These are phyloP conservation scores for Komagataella pastoris DNA, from an alignment of 805 yeast genomes.

Conservation along the genomic window DNA sequence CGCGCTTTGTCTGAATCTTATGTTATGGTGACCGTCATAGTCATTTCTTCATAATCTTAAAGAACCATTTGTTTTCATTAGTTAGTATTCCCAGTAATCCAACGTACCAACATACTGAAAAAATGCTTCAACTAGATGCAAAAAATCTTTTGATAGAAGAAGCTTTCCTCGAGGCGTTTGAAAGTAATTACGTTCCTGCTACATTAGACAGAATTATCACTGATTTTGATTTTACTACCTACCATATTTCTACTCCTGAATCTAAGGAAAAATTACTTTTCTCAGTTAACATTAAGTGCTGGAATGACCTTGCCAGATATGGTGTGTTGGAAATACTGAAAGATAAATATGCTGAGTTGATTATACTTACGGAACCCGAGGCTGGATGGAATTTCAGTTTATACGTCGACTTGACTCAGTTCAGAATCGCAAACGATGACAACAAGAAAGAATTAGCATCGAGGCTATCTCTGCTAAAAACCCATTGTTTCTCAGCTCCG, in stretches of 20 bases:
- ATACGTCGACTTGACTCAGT: conserved; percentile 40
- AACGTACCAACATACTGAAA: conserved; percentile 1
- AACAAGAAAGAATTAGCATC: conserved; percentile 37
- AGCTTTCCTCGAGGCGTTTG: conserved; percentile 61
- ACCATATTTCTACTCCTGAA: conserved; percentile 84
- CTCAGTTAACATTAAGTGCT: conserved; percentile 65
- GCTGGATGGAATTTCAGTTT: conserved; percentile 74
- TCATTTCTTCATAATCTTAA: not conserved
- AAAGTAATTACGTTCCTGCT: conserved; percentile 30
- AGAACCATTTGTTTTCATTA: not conserved
- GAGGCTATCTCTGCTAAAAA: conserved; percentile 63
- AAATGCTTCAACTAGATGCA: conserved; percentile 77
- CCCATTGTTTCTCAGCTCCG: conserved; percentile 87
- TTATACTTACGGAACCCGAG: conserved; percentile 38
- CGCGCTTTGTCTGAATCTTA: not conserved
- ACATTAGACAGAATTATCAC: conserved; percentile 77
- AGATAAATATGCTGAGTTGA: conserved; percentile 31
- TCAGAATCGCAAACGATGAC: conserved; percentile 29
- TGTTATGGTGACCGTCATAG: not conserved
- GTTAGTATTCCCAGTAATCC: not conserved
- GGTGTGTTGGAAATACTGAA: conserved; percentile 47
- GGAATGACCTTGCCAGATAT: conserved; percentile 56
- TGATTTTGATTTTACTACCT: conserved; percentile 93
- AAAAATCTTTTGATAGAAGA: conserved; percentile 74
- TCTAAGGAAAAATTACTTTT: conserved; percentile 50